Evolutionary conservation across 2,329 filamentous ascomycete species (phyloP).

Genomic region (Aspergillus sp.): DNA sequence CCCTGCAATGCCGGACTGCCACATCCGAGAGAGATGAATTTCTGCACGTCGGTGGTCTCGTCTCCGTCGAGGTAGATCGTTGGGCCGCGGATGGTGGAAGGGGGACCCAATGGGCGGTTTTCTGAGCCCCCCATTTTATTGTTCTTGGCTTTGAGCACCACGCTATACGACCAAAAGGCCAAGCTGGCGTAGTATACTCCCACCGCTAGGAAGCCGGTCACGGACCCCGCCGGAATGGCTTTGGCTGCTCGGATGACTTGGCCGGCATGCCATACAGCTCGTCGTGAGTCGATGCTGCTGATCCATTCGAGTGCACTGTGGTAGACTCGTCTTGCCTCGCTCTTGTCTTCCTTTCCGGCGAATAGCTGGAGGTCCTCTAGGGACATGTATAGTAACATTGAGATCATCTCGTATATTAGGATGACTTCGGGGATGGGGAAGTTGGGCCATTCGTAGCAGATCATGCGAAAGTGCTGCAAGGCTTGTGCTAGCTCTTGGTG

Average conservation of each 20-base stretch:
- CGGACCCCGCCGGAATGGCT: slow-evolving; percentile 53
- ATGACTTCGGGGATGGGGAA: slow-evolving; percentile 28
- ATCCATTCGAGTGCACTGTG: slow-evolving; percentile 41
- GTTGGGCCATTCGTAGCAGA: slow-evolving; percentile 22
- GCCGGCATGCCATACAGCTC: slow-evolving; percentile 64
- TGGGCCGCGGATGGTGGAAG: slow-evolving; percentile 20
- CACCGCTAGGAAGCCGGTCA: slow-evolving; percentile 69
- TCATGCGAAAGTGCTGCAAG: slow-evolving; percentile 54
- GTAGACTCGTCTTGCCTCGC: slow-evolving; percentile 40
- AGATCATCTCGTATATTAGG: slow-evolving; percentile 37
- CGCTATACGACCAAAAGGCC: slow-evolving; percentile 69
- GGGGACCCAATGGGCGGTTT: background rate
- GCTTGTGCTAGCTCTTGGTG: slow-evolving; percentile 65
- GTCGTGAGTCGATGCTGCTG: slow-evolving; percentile 42
- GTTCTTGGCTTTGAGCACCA: slow-evolving; percentile 52
- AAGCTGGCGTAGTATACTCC: slow-evolving; percentile 69
- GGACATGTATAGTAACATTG: slow-evolving; percentile 44
- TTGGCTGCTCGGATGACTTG: slow-evolving; percentile 65
- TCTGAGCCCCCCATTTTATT: background rate
- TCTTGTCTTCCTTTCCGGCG: slow-evolving; percentile 46
- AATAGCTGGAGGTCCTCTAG: slow-evolving; percentile 48
- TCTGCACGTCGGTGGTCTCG: slow-evolving; percentile 55
- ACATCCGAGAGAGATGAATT: slow-evolving; percentile 60
- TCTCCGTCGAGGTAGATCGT: slow-evolving; percentile 59
- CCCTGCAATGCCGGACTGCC: slow-evolving; percentile 56